Evolutionary conservation across 2,329 filamentous ascomycete genomes (phyloP).

Genomic region (Hypoxylon sp.): DNA sequence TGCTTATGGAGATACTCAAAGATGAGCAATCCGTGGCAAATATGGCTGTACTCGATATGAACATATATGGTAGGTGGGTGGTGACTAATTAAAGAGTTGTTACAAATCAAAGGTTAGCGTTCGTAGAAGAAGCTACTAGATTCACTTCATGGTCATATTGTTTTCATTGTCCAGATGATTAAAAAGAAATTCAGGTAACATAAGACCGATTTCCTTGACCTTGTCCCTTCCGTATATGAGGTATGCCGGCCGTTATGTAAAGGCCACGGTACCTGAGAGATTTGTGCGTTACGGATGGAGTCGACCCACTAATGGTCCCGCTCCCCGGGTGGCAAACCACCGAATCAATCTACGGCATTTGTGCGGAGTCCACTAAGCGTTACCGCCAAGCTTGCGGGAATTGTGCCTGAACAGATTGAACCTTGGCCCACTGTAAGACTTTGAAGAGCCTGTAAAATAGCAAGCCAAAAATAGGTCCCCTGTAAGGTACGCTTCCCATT

Average conservation of each 20-base stretch:
- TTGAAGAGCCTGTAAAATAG: background rate
- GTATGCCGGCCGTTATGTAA: background rate
- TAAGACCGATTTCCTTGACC: background rate
- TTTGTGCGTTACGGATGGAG: conserved; percentile 17
- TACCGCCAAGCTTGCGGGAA: conserved; percentile 5
- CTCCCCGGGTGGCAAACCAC: conserved; percentile 5
- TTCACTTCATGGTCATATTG: background rate
- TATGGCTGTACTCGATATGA: background rate
- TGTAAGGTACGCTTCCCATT: conserved; percentile 6
- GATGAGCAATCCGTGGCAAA: background rate
- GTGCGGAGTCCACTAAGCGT: conserved; percentile 9
- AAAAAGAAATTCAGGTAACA: background rate
- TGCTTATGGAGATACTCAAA: background rate
- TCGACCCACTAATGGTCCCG: conserved; percentile 15
- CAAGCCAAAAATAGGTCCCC: conserved; percentile 1
- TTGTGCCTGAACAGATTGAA: conserved; percentile 9
- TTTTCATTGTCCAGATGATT: background rate
- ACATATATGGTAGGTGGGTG: background rate
- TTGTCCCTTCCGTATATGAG: conserved; percentile 1
- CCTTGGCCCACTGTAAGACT: conserved; percentile 6
- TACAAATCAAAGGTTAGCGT: background rate
- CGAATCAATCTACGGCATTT: conserved; percentile 11
- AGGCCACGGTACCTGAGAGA: conserved; percentile 13
- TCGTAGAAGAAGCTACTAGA: conserved; percentile 13
- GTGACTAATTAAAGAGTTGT: conserved; percentile 1